A percentile compares a stretch with the other conserved stretches of the same genome.
Evolutionary conservation across 2,329 filamentous ascomycete genomes (phyloP).

Genomic region (Clarireedia homoeocarpa): DNA sequence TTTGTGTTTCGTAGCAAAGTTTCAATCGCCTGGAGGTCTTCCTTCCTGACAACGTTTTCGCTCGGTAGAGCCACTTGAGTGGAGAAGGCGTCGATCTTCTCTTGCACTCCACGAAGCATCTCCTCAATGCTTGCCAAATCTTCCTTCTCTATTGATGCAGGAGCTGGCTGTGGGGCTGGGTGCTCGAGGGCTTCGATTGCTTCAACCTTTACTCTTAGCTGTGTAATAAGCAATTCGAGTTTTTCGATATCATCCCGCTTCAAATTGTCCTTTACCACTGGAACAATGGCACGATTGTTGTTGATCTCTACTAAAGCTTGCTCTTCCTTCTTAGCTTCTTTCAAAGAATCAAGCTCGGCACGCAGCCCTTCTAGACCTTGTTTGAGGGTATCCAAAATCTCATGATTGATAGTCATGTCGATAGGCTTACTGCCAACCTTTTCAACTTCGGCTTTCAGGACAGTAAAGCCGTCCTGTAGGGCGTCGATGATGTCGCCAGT

Average conservation of each 20-base stretch:
- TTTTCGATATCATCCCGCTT: slow-evolving; percentile 73
- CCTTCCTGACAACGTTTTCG: slow-evolving; percentile 56
- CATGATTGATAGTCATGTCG: slow-evolving; percentile 78
- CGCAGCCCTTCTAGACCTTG: slow-evolving; percentile 70
- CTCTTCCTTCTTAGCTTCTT: slow-evolving; percentile 41
- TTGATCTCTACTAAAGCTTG: slow-evolving; percentile 44
- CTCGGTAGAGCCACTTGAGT: slow-evolving; percentile 31
- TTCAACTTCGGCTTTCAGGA: slow-evolving; percentile 70
- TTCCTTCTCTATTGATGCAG: slow-evolving; percentile 39
- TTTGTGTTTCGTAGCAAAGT: slow-evolving; percentile 87
- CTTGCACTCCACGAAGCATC: slow-evolving; percentile 47
- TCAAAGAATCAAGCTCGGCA: slow-evolving; percentile 70
- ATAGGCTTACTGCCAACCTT: slow-evolving; percentile 67
- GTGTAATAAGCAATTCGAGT: slow-evolving; percentile 73
- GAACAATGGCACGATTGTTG: slow-evolving; percentile 42
- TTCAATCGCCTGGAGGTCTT: slow-evolving; percentile 86
- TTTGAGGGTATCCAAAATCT: slow-evolving; percentile 82
- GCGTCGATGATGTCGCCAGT: slow-evolving; percentile 86
- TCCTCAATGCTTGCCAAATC: slow-evolving; percentile 50
- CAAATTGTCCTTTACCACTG: slow-evolving; percentile 42
- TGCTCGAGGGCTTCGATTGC: slow-evolving; percentile 53
- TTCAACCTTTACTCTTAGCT: slow-evolving; percentile 80
- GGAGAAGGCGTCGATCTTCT: slow-evolving; percentile 45
- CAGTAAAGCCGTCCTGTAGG: slow-evolving; percentile 78
- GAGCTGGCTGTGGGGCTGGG: slow-evolving; percentile 33